phyloP scores from a whole-genome alignment of 495 filamentous ascomycete genomes.

The Acidomyces sp. region DNA sequence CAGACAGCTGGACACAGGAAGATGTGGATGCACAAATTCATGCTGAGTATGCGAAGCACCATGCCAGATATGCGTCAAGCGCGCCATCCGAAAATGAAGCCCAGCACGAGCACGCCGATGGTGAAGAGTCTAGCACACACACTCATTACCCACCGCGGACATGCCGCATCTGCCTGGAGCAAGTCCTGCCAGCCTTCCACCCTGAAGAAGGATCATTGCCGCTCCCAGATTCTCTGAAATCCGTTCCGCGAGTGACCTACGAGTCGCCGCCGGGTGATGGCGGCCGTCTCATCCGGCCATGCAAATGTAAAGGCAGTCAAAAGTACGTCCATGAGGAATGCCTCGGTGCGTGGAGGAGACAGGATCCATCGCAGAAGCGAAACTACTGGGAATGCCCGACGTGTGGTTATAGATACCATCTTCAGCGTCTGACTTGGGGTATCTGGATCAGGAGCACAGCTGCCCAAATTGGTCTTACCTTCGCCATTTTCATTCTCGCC shows the following conservation, averaged over 20 bases:
- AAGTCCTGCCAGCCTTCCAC: constrained; percentile 63
- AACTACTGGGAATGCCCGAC: constrained; percentile 85
- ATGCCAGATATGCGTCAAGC: not conserved
- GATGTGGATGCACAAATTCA: constrained; percentile 10
- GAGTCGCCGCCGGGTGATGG: constrained; percentile 48
- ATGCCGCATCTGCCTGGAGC: constrained; percentile 89
- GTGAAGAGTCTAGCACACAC: not conserved
- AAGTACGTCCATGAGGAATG: constrained; percentile 95
- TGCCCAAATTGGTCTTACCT: constrained; percentile 51
- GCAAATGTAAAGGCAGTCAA: constrained; percentile 82
- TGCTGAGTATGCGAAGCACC: not conserved
- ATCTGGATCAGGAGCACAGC: constrained; percentile 56
- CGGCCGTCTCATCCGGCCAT: constrained; percentile 79
- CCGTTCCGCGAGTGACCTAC: constrained; percentile 53
- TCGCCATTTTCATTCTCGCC: constrained; percentile 51
- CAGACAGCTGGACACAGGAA: constrained; percentile 13
- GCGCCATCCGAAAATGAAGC: constrained; percentile 18
- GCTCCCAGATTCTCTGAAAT: constrained; percentile 50
- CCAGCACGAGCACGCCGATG: constrained; percentile 17
- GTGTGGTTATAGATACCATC: constrained; percentile 70
- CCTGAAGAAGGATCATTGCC: constrained; percentile 33
- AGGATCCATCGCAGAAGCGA: constrained; percentile 51
- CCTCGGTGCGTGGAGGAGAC: constrained; percentile 69
- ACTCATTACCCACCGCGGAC: constrained; percentile 51
- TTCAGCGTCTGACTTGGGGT: constrained; percentile 65